A percentile compares a stretch with the other conserved stretches of the same genome.
Evolutionary conservation across 2,329 filamentous ascomycete species (phyloP).

Genomic region (Rhynchosporium graminicola): DNA sequence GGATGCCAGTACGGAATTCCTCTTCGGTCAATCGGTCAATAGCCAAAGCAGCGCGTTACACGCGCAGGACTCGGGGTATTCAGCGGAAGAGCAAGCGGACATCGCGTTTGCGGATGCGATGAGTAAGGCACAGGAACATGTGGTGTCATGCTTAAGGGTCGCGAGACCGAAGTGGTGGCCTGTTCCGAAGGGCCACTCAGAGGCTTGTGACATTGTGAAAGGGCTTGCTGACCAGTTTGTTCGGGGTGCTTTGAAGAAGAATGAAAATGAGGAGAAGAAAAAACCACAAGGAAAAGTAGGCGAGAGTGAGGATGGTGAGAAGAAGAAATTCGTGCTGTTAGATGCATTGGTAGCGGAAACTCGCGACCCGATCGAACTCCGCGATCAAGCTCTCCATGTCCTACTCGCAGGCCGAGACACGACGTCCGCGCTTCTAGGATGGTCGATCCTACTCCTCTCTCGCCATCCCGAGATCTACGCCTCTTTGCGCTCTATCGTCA

Average conservation of each 20-base stretch:
- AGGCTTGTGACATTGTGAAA: slow-evolving; percentile 35
- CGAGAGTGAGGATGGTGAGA: slow-evolving; percentile 8
- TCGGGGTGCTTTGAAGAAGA: slow-evolving; percentile 27
- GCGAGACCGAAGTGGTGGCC: slow-evolving; percentile 35
- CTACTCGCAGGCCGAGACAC: slow-evolving; percentile 39
- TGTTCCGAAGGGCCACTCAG: slow-evolving; percentile 36
- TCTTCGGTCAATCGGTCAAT: slow-evolving; percentile 57
- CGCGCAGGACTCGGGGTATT: slow-evolving; percentile 29
- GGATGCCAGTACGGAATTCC: slow-evolving; percentile 57
- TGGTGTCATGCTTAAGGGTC: slow-evolving; percentile 39
- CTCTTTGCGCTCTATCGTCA: slow-evolving; percentile 47
- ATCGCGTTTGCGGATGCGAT: slow-evolving; percentile 45
- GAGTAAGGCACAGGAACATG: slow-evolving; percentile 40
- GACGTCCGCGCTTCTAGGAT: slow-evolving; percentile 38
- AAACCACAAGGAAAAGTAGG: not conserved
- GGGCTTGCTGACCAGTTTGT: slow-evolving; percentile 37
- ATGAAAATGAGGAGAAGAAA: slow-evolving; percentile 38
- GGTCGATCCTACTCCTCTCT: slow-evolving; percentile 45
- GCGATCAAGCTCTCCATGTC: slow-evolving; percentile 42
- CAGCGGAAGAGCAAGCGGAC: slow-evolving; percentile 22
- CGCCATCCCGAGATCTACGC: slow-evolving; percentile 46
- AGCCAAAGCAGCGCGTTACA: slow-evolving; percentile 45
- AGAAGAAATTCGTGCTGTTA: slow-evolving; percentile 44
- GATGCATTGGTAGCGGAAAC: slow-evolving; percentile 52
- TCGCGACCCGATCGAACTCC: slow-evolving; percentile 42